Evolutionary conservation across 176 grass and related monocot species (phyloP).

Genomic region (Pharus latifolius): DNA sequence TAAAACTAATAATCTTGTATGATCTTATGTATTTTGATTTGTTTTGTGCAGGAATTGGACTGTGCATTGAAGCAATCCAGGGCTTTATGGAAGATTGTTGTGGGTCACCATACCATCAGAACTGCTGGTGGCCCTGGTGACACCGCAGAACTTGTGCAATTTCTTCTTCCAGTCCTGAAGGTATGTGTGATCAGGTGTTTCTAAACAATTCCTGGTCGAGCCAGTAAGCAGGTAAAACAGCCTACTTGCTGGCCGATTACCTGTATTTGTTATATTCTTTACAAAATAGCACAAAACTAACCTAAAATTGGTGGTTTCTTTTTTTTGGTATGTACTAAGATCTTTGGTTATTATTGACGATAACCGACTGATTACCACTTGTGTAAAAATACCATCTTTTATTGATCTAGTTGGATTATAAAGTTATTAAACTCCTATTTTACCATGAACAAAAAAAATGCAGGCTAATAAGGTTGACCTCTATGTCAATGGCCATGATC

Average conservation of each 20-base stretch:
- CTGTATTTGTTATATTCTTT: too few species aligned
- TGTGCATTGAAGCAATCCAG: slow-evolving; percentile 25
- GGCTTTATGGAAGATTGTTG: slow-evolving; percentile 61
- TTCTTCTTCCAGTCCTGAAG: slow-evolving; percentile 50
- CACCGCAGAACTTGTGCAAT: slow-evolving; percentile 40
- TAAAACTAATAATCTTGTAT: too few species aligned
- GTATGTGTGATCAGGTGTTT: background rate
- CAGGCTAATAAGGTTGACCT: slow-evolving; percentile 47
- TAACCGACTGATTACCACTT: too few species aligned
- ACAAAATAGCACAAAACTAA: background rate
- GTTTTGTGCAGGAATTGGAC: slow-evolving; percentile 28
- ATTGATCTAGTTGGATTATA: too few species aligned
- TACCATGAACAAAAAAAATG: background rate
- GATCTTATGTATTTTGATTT: background rate
- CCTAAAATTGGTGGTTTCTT: background rate
- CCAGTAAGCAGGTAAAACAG: too few species aligned
- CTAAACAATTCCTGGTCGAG: too few species aligned
- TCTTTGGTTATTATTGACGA: too few species aligned
- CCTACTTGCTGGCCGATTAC: too few species aligned
- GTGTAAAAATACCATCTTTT: too few species aligned
- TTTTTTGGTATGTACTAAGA: too few species aligned
- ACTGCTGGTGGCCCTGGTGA: slow-evolving; percentile 54
- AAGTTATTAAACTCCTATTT: too few species aligned
- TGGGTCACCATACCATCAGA: slow-evolving; percentile 64
- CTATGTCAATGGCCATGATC: slow-evolving; percentile 75